Percentiles rank a stretch among this genome's conserved stretches.
Conservation (phyloP, 352 stramenopile species). For the Globisporangium barbulae region DNA sequence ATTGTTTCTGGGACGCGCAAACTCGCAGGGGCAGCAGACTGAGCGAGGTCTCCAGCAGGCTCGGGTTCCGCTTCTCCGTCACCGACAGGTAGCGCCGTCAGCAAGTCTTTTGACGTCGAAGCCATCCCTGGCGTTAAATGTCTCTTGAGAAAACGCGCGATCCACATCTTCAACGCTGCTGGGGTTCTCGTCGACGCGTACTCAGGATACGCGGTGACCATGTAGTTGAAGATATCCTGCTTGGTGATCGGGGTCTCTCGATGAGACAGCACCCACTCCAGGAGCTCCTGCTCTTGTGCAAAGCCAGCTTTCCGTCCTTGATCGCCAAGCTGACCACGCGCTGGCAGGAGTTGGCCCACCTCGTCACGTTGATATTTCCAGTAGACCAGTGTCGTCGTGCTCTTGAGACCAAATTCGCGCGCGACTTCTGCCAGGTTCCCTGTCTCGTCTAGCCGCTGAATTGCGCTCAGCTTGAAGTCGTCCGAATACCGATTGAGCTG, state of each 20-base stretch:
- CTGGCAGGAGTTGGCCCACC: slow-evolving; percentile 22
- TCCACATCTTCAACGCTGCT: slow-evolving; percentile 63
- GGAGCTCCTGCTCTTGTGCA: slow-evolving; percentile 35
- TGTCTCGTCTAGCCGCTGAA: slow-evolving; percentile 22
- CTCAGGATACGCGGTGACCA: slow-evolving; percentile 44
- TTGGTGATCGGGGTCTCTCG: slow-evolving; percentile 43
- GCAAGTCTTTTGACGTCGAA: slow-evolving; percentile 4
- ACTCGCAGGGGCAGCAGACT: slow-evolving; percentile 6
- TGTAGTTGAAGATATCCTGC: slow-evolving; percentile 61
- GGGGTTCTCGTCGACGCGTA: slow-evolving; percentile 54
- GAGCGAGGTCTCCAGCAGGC: background rate
- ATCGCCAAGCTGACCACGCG: background rate
- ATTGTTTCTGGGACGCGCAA: background rate
- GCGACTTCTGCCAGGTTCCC: slow-evolving; percentile 33
- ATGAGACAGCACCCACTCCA: slow-evolving; percentile 50
- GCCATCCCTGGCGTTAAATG: slow-evolving; percentile 26
- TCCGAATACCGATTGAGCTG: slow-evolving; percentile 11
- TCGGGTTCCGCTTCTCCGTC: slow-evolving; percentile 18
- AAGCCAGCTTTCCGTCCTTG: slow-evolving; percentile 20
- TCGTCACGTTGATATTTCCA: slow-evolving; percentile 43
- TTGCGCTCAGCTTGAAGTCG: slow-evolving; percentile 16
- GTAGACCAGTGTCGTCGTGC: slow-evolving; percentile 53
- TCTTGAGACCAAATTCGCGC: slow-evolving; percentile 51
- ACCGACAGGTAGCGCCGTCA: slow-evolving; percentile 2
- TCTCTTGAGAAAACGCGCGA: slow-evolving; percentile 60